Conservation (phyloP, 2,329 filamentous ascomycete species). For the Fusarium oxysporum region DNA sequence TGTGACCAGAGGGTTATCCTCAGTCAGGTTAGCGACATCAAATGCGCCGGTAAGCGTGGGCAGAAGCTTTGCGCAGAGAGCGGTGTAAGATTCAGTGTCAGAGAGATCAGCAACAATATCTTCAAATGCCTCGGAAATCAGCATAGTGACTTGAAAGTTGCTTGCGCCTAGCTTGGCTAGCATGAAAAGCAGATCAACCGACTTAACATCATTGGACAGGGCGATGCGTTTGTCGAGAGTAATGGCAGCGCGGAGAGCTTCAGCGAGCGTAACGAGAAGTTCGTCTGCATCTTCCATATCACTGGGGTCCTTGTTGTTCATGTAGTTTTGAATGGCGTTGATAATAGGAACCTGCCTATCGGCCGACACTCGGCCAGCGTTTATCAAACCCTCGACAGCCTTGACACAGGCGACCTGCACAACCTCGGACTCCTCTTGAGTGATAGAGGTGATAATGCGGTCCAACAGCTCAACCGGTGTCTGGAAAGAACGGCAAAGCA, state of each 20-base stretch:
- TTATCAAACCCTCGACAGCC: constrained; percentile 77
- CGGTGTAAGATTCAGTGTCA: constrained; percentile 76
- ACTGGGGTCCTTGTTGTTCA: constrained; percentile 81
- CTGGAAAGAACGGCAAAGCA: constrained; percentile 76
- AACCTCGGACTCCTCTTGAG: constrained; percentile 81
- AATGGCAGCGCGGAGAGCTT: constrained; percentile 86
- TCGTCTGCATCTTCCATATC: constrained; percentile 92
- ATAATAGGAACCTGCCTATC: constrained; percentile 72
- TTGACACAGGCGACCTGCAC: constrained; percentile 94
- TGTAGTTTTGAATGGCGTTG: constrained; percentile 76
- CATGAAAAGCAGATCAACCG: constrained; percentile 86
- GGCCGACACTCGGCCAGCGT: constrained; percentile 61
- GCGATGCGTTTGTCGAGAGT: constrained; percentile 81
- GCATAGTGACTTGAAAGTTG: constrained; percentile 90
- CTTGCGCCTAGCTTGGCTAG: constrained; percentile 88
- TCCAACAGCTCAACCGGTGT: constrained; percentile 76
- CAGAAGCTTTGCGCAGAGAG: constrained; percentile 85
- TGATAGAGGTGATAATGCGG: constrained; percentile 79
- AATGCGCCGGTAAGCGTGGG: constrained; percentile 91
- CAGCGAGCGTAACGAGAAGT: constrained; percentile 87
- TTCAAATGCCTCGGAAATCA: constrained; percentile 92
- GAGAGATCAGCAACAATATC: constrained; percentile 80
- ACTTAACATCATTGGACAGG: constrained; percentile 76
- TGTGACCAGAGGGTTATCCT: constrained; percentile 86
- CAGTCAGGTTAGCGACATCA: constrained; percentile 85